phyloP scores from a whole-genome alignment of 306 rosid species.

The Boehmeria nivea region DNA sequence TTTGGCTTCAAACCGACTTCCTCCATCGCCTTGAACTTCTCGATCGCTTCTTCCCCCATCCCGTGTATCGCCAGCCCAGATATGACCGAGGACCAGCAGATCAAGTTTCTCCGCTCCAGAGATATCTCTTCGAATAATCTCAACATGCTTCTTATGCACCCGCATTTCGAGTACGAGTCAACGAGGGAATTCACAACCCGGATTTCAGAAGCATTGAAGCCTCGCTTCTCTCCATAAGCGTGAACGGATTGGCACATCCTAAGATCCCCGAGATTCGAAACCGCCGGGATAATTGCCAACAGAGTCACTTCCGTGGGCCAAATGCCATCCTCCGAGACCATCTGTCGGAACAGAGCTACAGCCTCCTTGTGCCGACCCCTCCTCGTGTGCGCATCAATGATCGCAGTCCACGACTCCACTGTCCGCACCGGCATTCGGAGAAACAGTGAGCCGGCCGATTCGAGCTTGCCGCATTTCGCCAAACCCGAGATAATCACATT shows the following conservation, averaged over 20 bases:
- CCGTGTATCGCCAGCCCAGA: conserved; percentile 69
- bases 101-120: conserved; percentile 42
- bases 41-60: conserved; percentile 51
- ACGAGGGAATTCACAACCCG: conserved; percentile 56
- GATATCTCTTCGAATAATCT: conserved; percentile 48
- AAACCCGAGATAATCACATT: conserved; percentile 60
- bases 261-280: conserved; percentile 53
- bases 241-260: conserved; percentile 49
- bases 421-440: conserved; percentile 43
- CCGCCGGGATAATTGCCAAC: conserved; percentile 49
- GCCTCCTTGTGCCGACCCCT: conserved; percentile 44
- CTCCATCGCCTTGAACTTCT: conserved; percentile 47
- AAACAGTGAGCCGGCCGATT: conserved; percentile 44
- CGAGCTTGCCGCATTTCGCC: conserved; percentile 51
- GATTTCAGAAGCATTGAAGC: conserved; percentile 45
- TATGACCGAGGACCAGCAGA: conserved; percentile 63
- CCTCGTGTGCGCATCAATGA: conserved; percentile 56
- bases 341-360: conserved; percentile 39
- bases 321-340: conserved; percentile 43
- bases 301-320: conserved; percentile 57
- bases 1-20: conserved; percentile 52
- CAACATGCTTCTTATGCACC: conserved; percentile 50
- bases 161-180: conserved; percentile 70
- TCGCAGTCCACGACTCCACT: conserved; percentile 68
- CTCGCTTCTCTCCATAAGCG: conserved; percentile 61